Evolutionary conservation across 1,139 yeast genomes (phyloP).

Genomic region (Geotrichum europaeum): DNA sequence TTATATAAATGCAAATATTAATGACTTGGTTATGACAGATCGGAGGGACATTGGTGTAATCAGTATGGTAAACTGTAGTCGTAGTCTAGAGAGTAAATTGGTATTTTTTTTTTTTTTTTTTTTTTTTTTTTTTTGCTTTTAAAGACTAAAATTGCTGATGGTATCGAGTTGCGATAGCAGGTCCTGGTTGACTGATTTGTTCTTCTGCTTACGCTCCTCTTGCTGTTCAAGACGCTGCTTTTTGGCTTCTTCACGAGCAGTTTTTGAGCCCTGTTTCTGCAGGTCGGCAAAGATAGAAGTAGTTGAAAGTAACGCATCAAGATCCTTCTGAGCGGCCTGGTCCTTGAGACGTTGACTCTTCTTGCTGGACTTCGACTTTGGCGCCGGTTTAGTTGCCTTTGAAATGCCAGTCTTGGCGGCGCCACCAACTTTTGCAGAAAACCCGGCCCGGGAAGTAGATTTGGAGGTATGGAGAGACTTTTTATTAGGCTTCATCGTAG

Average conservation of each 20-base stretch:
- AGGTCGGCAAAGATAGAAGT: slow-evolving; percentile 41
- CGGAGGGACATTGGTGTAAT: no score
- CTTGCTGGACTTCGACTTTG: slow-evolving; percentile 15
- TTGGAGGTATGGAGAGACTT: slow-evolving; percentile 4
- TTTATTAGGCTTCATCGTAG: slow-evolving; percentile 10
- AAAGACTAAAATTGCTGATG: slow-evolving; percentile 48
- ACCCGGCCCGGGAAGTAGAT: slow-evolving; percentile 22
- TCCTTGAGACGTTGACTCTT: slow-evolving; percentile 24
- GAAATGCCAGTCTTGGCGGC: slow-evolving; percentile 5
- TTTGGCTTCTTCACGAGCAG: slow-evolving; percentile 27
- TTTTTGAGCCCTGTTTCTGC: slow-evolving; percentile 13
- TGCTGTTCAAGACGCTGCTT: slow-evolving; percentile 34
- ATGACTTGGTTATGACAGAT: neutral
- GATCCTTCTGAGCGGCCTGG: slow-evolving; percentile 22
- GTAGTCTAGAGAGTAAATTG: neutral
- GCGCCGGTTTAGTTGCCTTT: slow-evolving; percentile 16
- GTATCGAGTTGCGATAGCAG: slow-evolving; percentile 54
- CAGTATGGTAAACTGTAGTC: neutral
- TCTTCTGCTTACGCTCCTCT: slow-evolving; percentile 17
- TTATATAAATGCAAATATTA: neutral
- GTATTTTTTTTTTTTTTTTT: neutral
- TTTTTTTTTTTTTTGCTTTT: slow-evolving; percentile 8
- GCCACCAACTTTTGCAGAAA: slow-evolving; percentile 40
- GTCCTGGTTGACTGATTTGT: slow-evolving; percentile 46
- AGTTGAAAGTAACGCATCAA: slow-evolving; percentile 26